Base-by-base conservation (phyloP, 495 filamentous ascomycete genomes). In the Cryomyces minteri region DNA sequence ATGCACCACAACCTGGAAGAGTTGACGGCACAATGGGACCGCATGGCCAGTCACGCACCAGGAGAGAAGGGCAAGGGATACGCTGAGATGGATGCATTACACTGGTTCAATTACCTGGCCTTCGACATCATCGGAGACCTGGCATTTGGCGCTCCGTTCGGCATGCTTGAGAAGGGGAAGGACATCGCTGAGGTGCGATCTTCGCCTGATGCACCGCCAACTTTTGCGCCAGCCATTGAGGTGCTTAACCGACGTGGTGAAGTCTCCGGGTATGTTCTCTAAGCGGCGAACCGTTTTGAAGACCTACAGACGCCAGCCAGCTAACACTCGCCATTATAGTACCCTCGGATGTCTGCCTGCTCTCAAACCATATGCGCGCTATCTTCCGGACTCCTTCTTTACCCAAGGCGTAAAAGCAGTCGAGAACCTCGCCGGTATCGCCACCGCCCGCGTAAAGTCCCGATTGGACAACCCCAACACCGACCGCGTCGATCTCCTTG, bases 71-170 rank as follows among this genome's bases (percentile, higher is more conserved):
- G 18, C 2, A 25, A 25, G 18, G 66, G 64, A 18, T 83, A 70
- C 53, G 71, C 67, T 7, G 67, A 74, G 46, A 62, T 93, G 40
- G 85, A 93, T 55, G 81, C 77, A 41, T 70, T 94, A 30, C 72
- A 86, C 56, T 94, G 87, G 87, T 90, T 88, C 72, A 94, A 94
- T 64, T 93, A 82, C 59, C 71, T 93, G 7, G 87, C 87, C 38
- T 94, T 94, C 52, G 87, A 94, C 53, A 84, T 90, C 44, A 94
- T 94, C 51, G 86, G 85, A 5, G 80, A 85, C 54, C 64, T 84
- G 48, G 63, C 63, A 7, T 67, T 67, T 43, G 63, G 63, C 1
- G 52, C 54, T 1, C 63, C 63, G 5, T 67, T 67, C 41, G 63
- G 63, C 1, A 67, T 67, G 78, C 60, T 82, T 5, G 65, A 71